Base-by-base conservation (phyloP, 1,284 basidiomycete species). In the Ceratobasidium sp. region DNA sequence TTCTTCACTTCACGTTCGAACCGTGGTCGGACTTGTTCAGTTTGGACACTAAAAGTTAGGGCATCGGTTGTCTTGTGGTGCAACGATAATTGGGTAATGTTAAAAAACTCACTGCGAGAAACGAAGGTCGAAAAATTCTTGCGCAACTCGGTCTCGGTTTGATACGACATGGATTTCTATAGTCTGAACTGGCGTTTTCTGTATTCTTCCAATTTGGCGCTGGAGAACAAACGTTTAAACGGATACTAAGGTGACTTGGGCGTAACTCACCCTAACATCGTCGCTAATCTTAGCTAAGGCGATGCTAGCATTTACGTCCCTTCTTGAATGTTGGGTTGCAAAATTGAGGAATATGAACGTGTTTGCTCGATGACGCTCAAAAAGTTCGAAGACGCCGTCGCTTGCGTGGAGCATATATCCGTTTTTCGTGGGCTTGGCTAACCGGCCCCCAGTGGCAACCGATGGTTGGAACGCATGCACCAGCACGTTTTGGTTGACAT, bases 151-250 rank as follows among this genome's bases (percentile, higher is more conserved):
- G 77, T 89, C 88, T 25, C 87, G 81, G 76, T 89, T 88, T 0
- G 88, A 89, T 18, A 89, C 84, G 1, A 89, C 88, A 76, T 89
- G 88, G 7, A 89, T 83, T 75, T 89, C 88, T 28, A 88, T 82
- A 4, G 81, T 82, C 6, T 80, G 79, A 0, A 88, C 83, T 0
- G 86, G 83, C 0, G 83, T 80, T 49, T 84, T 82, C 66, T 85
- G 82, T 30, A 89, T 76, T 54, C 86, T 79, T 2, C 88, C 88
- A 18, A 87, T 78, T 86, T 88, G 64, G n/a, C 64, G 87, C 87
- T 89, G 61, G 30, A 59, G 33, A 23, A n/a, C n/a, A 46, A n/a
- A n/a, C n/a, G 44, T n/a, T 18, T n/a, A n/a, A 49, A 49, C 23
- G 8, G 18, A 25, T n/a, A 46, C 16, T 9, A 5, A n/a, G n/a